Percentiles rank a stretch among this genome's conserved stretches.
Conservation (phyloP, 331 rosid genomes). For the Dryas integrifolia region DNA sequence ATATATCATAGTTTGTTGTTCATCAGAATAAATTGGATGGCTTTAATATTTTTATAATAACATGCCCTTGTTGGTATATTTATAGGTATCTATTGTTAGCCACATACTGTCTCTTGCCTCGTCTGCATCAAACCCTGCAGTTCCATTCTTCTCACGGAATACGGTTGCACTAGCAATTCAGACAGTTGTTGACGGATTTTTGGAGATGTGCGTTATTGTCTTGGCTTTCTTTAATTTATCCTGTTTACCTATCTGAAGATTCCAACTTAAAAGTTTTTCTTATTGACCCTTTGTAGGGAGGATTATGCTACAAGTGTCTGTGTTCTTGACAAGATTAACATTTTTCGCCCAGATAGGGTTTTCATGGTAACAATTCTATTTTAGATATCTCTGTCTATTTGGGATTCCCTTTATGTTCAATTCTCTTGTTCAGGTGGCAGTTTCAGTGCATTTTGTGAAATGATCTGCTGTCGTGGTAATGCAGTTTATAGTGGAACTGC, state of each 20-base stretch:
- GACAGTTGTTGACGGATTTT: slow-evolving; percentile 87
- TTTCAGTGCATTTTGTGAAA: slow-evolving; percentile 23
- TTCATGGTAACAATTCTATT: slow-evolving; percentile 61
- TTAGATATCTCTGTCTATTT: neutral
- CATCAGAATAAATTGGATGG: slow-evolving; percentile 17
- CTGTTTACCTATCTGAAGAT: slow-evolving; percentile 1
- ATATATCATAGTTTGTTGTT: neutral
- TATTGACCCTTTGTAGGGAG: slow-evolving; percentile 50
- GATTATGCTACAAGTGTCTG: slow-evolving; percentile 42
- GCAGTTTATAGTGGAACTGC: slow-evolving; percentile 88
- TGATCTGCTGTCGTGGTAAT: slow-evolving; percentile 26
- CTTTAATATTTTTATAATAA: neutral
- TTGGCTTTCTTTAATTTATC: slow-evolving; percentile 12
- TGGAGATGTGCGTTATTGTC: slow-evolving; percentile 58
- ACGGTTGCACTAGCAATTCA: slow-evolving; percentile 51
- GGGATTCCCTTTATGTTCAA: slow-evolving; percentile 1
- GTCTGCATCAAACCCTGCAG: slow-evolving; percentile 56
- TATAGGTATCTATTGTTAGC: slow-evolving; percentile 81
- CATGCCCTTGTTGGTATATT: slow-evolving; percentile 23
- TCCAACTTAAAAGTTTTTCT: slow-evolving; percentile 27
- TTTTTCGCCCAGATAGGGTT: slow-evolving; percentile 87
- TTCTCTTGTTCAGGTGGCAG: slow-evolving; percentile 20
- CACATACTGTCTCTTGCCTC: slow-evolving; percentile 72
- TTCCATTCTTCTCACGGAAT: slow-evolving; percentile 71
- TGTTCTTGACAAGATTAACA: slow-evolving; percentile 74